A percentile compares a stretch with the other conserved stretches of the same genome.
phyloP scores from a whole-genome alignment of 2,329 filamentous ascomycete genomes.

The Aspergillus pseudoglaucus region DNA sequence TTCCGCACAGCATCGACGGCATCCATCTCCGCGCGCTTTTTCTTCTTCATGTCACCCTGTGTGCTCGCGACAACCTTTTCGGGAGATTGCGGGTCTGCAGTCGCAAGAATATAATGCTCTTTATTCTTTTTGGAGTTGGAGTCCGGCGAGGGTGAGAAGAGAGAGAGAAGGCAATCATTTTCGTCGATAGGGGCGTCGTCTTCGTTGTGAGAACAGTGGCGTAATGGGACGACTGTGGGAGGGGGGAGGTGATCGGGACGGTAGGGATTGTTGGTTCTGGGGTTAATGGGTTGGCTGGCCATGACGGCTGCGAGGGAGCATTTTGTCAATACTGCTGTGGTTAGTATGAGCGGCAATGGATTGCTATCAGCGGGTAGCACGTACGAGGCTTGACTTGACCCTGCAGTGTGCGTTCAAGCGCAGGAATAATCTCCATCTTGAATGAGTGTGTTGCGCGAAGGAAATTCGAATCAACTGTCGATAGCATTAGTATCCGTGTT shows the following conservation, averaged over 20 bases:
- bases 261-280: slow-evolving; percentile 31
- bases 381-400: slow-evolving; percentile 75
- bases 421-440: slow-evolving; percentile 79
- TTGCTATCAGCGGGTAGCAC: slow-evolving; percentile 22
- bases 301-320: slow-evolving; percentile 42
- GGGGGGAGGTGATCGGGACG: slow-evolving; percentile 40
- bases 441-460: slow-evolving; percentile 72
- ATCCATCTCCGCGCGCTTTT: slow-evolving; percentile 28
- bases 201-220: slow-evolving; percentile 43
- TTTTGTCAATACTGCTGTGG: slow-evolving; percentile 66
- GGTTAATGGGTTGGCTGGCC: slow-evolving; percentile 32
- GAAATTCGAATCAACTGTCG: slow-evolving; percentile 72
- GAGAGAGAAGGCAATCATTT: slow-evolving; percentile 38
- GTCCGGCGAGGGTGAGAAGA: slow-evolving; percentile 34
- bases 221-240: slow-evolving; percentile 39
- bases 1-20: slow-evolving; percentile 26
- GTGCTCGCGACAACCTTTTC: slow-evolving; percentile 15
- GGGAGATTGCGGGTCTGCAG: slow-evolving; percentile 30
- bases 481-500: slow-evolving; percentile 9
- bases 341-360: slow-evolving; percentile 5
- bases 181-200: slow-evolving; percentile 38
- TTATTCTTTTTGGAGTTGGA: slow-evolving; percentile 39
- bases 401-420: slow-evolving; percentile 75
- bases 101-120: slow-evolving; percentile 43
- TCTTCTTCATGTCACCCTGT: slow-evolving; percentile 19